These are phyloP conservation scores for Dendrobium catenatum DNA, from an alignment of 106 monocot genomes.

Conservation along the genomic window DNA sequence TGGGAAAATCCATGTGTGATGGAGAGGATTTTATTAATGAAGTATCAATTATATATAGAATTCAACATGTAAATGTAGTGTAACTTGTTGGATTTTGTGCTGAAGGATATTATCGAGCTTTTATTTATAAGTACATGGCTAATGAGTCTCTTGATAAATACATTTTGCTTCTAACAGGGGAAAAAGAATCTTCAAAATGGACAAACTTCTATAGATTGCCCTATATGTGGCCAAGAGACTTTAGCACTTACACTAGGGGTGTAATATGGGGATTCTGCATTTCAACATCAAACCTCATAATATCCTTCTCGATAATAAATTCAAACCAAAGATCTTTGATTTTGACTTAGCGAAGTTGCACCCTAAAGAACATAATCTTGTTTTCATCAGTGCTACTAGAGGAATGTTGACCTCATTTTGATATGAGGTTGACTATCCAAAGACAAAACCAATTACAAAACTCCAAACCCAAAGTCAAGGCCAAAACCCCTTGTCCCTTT, in stretches of 20 bases:
- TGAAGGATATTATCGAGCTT: background rate
- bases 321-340: background rate
- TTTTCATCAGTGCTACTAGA: too few species aligned
- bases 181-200: background rate
- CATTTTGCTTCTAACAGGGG: background rate
- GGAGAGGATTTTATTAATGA: background rate
- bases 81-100: too few species aligned
- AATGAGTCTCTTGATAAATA: background rate
- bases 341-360: constrained; percentile 1
- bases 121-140: background rate
- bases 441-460: too few species aligned
- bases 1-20: background rate
- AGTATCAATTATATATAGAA: background rate
- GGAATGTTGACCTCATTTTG: too few species aligned
- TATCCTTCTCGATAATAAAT: background rate
- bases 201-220: background rate
- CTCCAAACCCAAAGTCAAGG: too few species aligned
- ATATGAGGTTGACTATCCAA: too few species aligned
- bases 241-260: background rate
- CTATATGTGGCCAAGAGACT: background rate
- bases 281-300: background rate
- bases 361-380: too few species aligned
- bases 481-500: too few species aligned
- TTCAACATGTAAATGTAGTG: background rate
- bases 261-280: background rate